Conservation (phyloP, 2,329 filamentous ascomycete genomes). For the Beauveria brongniartii region DNA sequence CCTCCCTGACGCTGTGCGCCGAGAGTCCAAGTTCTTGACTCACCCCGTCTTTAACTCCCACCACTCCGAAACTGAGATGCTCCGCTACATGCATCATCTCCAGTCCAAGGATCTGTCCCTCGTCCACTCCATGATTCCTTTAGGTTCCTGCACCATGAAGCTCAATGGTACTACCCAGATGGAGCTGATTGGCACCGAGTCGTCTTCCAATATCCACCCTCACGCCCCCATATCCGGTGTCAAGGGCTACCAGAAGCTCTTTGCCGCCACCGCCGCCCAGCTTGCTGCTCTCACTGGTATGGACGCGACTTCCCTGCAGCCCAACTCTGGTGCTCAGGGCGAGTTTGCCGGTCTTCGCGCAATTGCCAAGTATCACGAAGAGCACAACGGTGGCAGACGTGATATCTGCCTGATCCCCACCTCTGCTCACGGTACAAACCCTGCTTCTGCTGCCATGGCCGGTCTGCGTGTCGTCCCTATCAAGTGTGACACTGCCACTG, state of each 20-base stretch:
- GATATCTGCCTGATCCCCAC: slow-evolving; percentile 93
- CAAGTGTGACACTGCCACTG: slow-evolving; percentile 81
- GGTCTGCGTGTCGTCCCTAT: slow-evolving; percentile 90
- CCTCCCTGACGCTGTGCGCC: slow-evolving; percentile 53
- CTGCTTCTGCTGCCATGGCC: slow-evolving; percentile 89
- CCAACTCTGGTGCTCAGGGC: slow-evolving; percentile 92
- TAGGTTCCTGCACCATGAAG: slow-evolving; percentile 98
- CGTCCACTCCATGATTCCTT: slow-evolving; percentile 94
- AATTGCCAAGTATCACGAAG: slow-evolving; percentile 77
- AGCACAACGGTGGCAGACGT: slow-evolving; percentile 59
- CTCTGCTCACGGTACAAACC: slow-evolving; percentile 93
- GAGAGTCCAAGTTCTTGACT: slow-evolving; percentile 69
- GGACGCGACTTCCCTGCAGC: slow-evolving; percentile 81
- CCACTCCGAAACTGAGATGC: slow-evolving; percentile 88
- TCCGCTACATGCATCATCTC: slow-evolving; percentile 88
- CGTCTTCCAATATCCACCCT: slow-evolving; percentile 74
- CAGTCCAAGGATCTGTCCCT: slow-evolving; percentile 92
- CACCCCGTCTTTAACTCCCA: slow-evolving; percentile 93
- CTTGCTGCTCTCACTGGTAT: slow-evolving; percentile 81
- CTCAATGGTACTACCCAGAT: slow-evolving; percentile 91
- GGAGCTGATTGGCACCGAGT: slow-evolving; percentile 71
- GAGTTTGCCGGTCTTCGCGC: slow-evolving; percentile 86
- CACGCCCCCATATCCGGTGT: slow-evolving; percentile 59
- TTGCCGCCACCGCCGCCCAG: slow-evolving; percentile 65
- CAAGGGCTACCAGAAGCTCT: slow-evolving; percentile 61